Evolutionary conservation across 192 early-diverging fungal genomes (phyloP), one percentile per base, ranked within the genome.

Genomic region (Thoreauomyces humboldtii): DNA sequence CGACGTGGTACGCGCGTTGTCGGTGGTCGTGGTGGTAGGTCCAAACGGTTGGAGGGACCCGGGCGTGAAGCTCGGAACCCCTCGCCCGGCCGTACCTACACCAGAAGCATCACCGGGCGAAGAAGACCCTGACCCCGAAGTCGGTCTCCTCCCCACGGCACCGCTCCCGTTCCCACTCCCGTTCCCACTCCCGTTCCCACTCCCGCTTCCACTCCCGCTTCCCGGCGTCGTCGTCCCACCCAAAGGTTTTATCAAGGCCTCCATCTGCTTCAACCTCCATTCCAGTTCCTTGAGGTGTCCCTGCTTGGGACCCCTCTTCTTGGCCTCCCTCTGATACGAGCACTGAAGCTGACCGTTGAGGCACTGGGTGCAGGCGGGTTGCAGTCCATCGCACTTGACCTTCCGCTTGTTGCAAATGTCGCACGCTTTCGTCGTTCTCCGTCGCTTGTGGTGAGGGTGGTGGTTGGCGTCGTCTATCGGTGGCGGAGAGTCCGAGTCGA

Each of bases 311-410:
- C 93, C 92, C 36, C 92, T 79, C 73, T 95, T 94, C 71, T 93
- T 91, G 67, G 88, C 90, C 52, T 83, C 87, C 7, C 91, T 89
- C 47, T 88, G 79, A 73, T 92, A 96, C 9, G 90, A 81, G 69
- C 94, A 96, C 32, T 75, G 72, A 47, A 59, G 64, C 37, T 80
- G 78, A 33, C 86, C 78, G 69, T 87, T 83, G 24, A 74, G 53
- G 71, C 94, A 96, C 54, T 90, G 92, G 9, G 77, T 79, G 74
- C 94, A 96, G 12, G 83, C 77, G 36, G 91, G 91, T 42, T 88
- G 83, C 2, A 69, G 77, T 29, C 94, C 94, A 66, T 95, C 90
- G 74, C 91, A 92, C 62, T 90, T 91, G 55, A 92, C 86, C 85
- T 92, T 92, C 77, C 89, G 60, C 45, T 73, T 73, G 61, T 73